A percentile compares a stretch with the other conserved stretches of the same genome.
Evolutionary conservation across 805 yeast species (phyloP).

Genomic region (Saturnispora sekii): DNA sequence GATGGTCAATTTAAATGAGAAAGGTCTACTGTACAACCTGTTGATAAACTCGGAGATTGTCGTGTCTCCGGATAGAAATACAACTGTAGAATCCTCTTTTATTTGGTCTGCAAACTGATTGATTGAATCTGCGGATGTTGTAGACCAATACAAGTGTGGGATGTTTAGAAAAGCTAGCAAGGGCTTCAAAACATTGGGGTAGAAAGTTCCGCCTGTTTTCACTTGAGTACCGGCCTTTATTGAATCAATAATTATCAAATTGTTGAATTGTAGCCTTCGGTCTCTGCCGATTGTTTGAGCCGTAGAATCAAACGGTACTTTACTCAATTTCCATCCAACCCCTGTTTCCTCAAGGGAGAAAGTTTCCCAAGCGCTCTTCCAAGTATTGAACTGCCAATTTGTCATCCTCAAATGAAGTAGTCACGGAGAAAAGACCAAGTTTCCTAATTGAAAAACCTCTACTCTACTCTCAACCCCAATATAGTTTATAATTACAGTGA

Average conservation of each 20-base stretch:
- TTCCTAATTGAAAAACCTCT: too few species aligned
- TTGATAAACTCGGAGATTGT: constrained; percentile 71
- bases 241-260: constrained; percentile 35
- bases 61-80: constrained; percentile 77
- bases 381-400: too few species aligned
- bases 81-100: constrained; percentile 5
- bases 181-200: constrained; percentile 36
- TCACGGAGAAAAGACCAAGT: too few species aligned
- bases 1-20: constrained; percentile 13
- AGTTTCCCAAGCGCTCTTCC: too few species aligned
- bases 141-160: constrained; percentile 20
- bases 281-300: too few species aligned
- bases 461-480: too few species aligned
- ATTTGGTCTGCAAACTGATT: constrained; percentile 20
- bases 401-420: too few species aligned
- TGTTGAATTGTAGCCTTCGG: too few species aligned
- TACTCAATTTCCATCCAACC: background rate
- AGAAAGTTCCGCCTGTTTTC: constrained; percentile 29
- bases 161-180: constrained; percentile 32
- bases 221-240: constrained; percentile 37
- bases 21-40: background rate
- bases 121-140: constrained; percentile 33
- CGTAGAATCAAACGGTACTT: background rate
- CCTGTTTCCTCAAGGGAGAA: too few species aligned
- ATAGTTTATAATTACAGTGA: too few species aligned